Percentiles rank a stretch among this genome's conserved stretches.
These are phyloP conservation scores for Withania somnifera DNA, from an alignment of 305 asterid genomes.

Conservation along the genomic window DNA sequence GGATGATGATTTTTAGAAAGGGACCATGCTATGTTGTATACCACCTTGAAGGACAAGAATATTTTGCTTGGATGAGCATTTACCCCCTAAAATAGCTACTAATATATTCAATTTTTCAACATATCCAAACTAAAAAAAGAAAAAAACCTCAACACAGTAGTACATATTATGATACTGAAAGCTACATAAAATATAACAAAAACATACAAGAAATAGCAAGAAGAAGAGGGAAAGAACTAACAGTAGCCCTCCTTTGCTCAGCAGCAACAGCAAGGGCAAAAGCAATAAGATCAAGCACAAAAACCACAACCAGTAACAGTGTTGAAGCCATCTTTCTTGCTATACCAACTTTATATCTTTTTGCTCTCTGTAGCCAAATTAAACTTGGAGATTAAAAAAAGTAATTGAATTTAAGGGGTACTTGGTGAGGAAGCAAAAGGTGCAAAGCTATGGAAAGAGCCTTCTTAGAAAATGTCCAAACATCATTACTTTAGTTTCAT, in stretches of 20 bases:
- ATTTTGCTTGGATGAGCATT: too few relatives aligned
- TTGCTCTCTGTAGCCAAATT: background rate
- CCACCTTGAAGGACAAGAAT: too few relatives aligned
- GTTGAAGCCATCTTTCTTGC: constrained; percentile 43
- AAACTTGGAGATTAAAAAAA: background rate
- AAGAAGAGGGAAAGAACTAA: constrained; percentile 11
- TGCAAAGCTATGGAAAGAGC: background rate
- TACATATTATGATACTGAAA: background rate
- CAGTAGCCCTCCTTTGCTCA: constrained; percentile 59
- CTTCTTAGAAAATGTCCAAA: background rate
- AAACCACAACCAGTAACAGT: constrained; percentile 35
- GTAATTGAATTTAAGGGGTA: background rate
- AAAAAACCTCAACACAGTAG: background rate
- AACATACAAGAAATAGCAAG: background rate
- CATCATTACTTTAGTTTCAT: background rate
- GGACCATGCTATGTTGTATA: too few relatives aligned
- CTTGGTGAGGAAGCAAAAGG: background rate
- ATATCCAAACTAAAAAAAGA: background rate
- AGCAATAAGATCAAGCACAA: constrained; percentile 57
- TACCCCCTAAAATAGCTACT: background rate
- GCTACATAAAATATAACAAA: background rate
- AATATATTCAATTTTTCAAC: background rate
- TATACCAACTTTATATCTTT: background rate
- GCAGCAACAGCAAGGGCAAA: constrained; percentile 79
- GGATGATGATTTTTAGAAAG: too few relatives aligned